Conservation (phyloP, 2,329 filamentous ascomycete genomes). For the Pseudocercospora crystallina region DNA sequence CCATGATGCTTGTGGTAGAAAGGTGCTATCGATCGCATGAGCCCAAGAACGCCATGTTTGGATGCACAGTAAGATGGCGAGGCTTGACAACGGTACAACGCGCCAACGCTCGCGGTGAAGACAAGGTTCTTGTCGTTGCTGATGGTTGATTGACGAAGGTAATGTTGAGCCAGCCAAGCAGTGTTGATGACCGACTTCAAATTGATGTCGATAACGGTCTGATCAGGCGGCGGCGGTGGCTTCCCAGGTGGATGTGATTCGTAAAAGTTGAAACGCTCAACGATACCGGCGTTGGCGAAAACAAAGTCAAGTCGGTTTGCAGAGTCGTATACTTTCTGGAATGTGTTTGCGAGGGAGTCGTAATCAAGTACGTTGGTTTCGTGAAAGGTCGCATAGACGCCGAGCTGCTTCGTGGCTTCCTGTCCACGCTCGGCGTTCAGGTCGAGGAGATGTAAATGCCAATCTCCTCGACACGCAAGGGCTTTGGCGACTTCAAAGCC, state of each 20-base stretch:
- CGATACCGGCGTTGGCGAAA: slow-evolving; percentile 57
- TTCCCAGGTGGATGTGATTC: slow-evolving; percentile 24
- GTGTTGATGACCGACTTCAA: slow-evolving; percentile 44
- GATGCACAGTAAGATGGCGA: slow-evolving; percentile 57
- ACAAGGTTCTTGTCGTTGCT: slow-evolving; percentile 49
- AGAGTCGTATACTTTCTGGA: slow-evolving; percentile 39
- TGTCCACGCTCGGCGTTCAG: slow-evolving; percentile 31
- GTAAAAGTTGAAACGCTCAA: slow-evolving; percentile 39
- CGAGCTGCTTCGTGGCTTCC: slow-evolving; percentile 14
- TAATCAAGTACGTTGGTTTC: slow-evolving; percentile 42
- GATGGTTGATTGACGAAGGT: slow-evolving; percentile 42
- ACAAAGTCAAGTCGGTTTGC: slow-evolving; percentile 43
- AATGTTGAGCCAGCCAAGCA: slow-evolving; percentile 40
- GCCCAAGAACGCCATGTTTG: slow-evolving; percentile 55
- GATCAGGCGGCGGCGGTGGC: slow-evolving; percentile 32
- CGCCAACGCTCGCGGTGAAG: slow-evolving; percentile 41
- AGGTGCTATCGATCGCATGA: slow-evolving; percentile 48
- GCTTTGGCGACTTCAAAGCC: slow-evolving; percentile 44
- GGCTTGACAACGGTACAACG: slow-evolving; percentile 45
- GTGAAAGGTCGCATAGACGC: slow-evolving; percentile 40
- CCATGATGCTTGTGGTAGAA: slow-evolving; percentile 36
- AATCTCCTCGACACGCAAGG: slow-evolving; percentile 38
- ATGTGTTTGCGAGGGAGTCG: slow-evolving; percentile 34
- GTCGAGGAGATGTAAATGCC: slow-evolving; percentile 44
- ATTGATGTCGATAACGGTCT: slow-evolving; percentile 43